Evolutionary conservation across 805 yeast species (phyloP).

Genomic region (Cyberlindnera subsufficiens): DNA sequence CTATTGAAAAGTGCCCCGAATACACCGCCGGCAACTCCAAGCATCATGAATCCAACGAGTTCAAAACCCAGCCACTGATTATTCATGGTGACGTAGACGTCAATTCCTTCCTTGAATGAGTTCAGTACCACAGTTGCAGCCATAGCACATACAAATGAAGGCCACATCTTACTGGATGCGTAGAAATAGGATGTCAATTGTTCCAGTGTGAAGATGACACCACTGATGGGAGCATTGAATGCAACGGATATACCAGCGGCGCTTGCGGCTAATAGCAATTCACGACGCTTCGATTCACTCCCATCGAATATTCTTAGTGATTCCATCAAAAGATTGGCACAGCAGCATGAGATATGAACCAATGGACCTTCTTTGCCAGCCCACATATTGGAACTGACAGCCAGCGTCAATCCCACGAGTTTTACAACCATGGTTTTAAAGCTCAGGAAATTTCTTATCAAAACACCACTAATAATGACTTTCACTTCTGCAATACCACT

Average conservation of each 20-base stretch:
- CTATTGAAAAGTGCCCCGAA: slow-evolving; percentile 51
- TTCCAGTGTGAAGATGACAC: slow-evolving; percentile 74
- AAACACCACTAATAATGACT: slow-evolving; percentile 60
- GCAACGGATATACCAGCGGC: slow-evolving; percentile 86
- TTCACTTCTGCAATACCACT: slow-evolving; percentile 76
- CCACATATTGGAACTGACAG: slow-evolving; percentile 75
- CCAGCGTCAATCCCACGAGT: slow-evolving; percentile 50
- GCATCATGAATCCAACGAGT: slow-evolving; percentile 59
- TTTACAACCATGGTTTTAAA: slow-evolving; percentile 48
- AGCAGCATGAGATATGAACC: slow-evolving; percentile 70
- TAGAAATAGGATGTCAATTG: slow-evolving; percentile 58
- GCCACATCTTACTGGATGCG: slow-evolving; percentile 70
- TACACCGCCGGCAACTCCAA: slow-evolving; percentile 68
- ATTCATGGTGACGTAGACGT: slow-evolving; percentile 60
- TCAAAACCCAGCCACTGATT: slow-evolving; percentile 74
- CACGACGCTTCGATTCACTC: slow-evolving; percentile 60
- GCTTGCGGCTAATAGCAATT: slow-evolving; percentile 64
- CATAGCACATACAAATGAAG: slow-evolving; percentile 74
- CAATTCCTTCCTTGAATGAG: slow-evolving; percentile 38
- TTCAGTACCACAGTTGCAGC: slow-evolving; percentile 59
- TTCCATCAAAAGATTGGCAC: slow-evolving; percentile 35
- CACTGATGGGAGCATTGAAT: slow-evolving; percentile 84
- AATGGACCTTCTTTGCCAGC: slow-evolving; percentile 85
- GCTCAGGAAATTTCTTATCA: slow-evolving; percentile 47
- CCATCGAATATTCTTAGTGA: slow-evolving; percentile 24